Conservation (phyloP, 2,329 filamentous ascomycete genomes). For the Penicillium nordicum region DNA sequence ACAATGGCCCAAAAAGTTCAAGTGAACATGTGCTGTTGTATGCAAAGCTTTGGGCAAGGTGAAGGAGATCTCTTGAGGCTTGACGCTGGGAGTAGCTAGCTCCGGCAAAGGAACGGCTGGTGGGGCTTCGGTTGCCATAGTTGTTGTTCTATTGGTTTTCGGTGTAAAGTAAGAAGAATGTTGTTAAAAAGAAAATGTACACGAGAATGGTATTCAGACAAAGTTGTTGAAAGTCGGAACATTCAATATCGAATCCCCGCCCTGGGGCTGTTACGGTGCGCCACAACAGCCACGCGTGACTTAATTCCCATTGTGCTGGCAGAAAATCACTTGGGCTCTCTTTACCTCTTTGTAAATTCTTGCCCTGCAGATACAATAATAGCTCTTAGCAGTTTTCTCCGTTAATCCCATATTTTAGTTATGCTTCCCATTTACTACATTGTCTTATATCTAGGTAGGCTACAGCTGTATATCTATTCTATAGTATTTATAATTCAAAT, state of each 20-base stretch:
- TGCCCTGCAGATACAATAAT: not conserved
- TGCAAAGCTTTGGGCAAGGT: conserved; percentile 55
- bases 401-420: not conserved
- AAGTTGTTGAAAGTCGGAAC: not conserved
- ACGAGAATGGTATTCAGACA: not conserved
- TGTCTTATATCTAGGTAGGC: not conserved
- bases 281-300: not conserved
- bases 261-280: not conserved
- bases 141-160: not conserved
- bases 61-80: conserved; percentile 55
- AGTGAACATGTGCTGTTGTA: conserved; percentile 57
- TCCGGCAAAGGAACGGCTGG: conserved; percentile 17
- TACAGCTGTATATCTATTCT: not conserved
- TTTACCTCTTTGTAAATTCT: not conserved
- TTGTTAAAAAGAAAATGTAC: not conserved
- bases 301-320: not conserved
- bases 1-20: conserved; percentile 53
- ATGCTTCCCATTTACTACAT: not conserved
- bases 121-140: conserved; percentile 15
- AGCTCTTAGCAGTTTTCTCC: not conserved
- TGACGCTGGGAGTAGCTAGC: conserved; percentile 27
- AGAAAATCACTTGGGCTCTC: not conserved
- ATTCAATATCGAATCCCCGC: conserved; percentile 2
- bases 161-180: not conserved
- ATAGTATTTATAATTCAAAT: not conserved